Evolutionary conservation across 1,139 yeast genomes (phyloP), one percentile per base, ranked within the genome.

Genomic region (Meyerozyma sp.): DNA sequence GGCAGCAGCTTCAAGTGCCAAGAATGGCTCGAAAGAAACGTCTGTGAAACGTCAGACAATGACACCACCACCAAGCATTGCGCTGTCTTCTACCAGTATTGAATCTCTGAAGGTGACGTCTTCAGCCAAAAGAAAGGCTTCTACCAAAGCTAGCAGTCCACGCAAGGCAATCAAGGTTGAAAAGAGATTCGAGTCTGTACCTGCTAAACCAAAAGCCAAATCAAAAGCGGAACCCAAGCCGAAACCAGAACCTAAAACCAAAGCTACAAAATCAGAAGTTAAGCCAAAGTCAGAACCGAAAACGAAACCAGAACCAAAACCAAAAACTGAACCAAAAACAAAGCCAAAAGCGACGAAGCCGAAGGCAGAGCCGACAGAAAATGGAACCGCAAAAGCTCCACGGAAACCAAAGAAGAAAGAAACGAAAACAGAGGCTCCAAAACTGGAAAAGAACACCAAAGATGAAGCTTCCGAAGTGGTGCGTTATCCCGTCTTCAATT

Each of bases 1-100:
- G 8, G 84, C 84, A 47, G 72, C 49, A 8, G 8, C 4, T 30
- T 9, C 21, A 13, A 13, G 34, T 16, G 20, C 16, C 4, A 9
- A 11, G 10, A 13, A 13, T 14, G 10, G 16, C 14, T 8, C 32
- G 10, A 30, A 30, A 8, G 34, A 8, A 13, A 16, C 14, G 16
- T 14, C 34, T n/a, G 8, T 8, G 4, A 30, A 30, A 14, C 14
- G 16, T 4, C 16, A 30, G 16, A 30, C 34, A 1, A 16, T 13
- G 10, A 30, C 34, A 3, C 34, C 34, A 30, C 34, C 34, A 3
- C 34, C 34, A n/a, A 13, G 34, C 10, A 16, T 6, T 8, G 9
- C 16, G n/a, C 10, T 27, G 29, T n/a, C 29, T 21, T 21, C 5
- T 21, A 30, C 34, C 34, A 30, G 34, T 4, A 27, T 3, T 27